Conservation (phyloP, 805 yeast genomes). For the Wickerhamomyces ciferrii region DNA sequence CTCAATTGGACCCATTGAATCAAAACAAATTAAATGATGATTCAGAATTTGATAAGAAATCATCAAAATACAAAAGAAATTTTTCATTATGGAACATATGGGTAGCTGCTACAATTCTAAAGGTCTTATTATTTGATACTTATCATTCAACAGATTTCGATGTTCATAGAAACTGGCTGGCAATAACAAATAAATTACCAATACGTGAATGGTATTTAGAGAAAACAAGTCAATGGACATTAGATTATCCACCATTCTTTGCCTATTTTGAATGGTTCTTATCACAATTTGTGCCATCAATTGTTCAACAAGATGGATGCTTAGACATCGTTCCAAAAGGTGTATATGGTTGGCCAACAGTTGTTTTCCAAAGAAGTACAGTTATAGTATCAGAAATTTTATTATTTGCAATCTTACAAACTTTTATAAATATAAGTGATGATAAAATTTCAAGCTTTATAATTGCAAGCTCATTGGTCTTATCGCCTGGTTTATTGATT, state of each 20-base stretch:
- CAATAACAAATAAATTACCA: slow-evolving; percentile 78
- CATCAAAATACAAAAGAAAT: slow-evolving; percentile 15
- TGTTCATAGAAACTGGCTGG: slow-evolving; percentile 96
- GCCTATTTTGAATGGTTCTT: slow-evolving; percentile 90
- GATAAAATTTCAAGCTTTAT: slow-evolving; percentile 50
- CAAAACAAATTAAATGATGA: background rate
- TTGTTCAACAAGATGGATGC: slow-evolving; percentile 70
- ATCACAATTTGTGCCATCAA: slow-evolving; percentile 62
- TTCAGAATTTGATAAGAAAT: slow-evolving; percentile 1
- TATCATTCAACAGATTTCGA: slow-evolving; percentile 96
- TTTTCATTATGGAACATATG: slow-evolving; percentile 62
- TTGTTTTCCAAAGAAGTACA: slow-evolving; percentile 74
- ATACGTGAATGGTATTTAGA: slow-evolving; percentile 80
- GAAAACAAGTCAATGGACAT: slow-evolving; percentile 78
- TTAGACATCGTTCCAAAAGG: slow-evolving; percentile 64
- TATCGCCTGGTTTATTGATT: slow-evolving; percentile 86
- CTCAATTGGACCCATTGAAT: background rate
- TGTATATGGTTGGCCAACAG: slow-evolving; percentile 68
- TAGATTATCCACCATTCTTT: slow-evolving; percentile 96
- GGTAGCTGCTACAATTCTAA: slow-evolving; percentile 56
- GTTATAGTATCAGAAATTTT: slow-evolving; percentile 76
- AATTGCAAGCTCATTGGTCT: slow-evolving; percentile 72
- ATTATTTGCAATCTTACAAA: slow-evolving; percentile 64
- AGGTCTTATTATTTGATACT: slow-evolving; percentile 63
- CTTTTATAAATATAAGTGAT: slow-evolving; percentile 51